Conservation (phyloP, 31 red algal species). For the Porphyra umbilicalis region DNA sequence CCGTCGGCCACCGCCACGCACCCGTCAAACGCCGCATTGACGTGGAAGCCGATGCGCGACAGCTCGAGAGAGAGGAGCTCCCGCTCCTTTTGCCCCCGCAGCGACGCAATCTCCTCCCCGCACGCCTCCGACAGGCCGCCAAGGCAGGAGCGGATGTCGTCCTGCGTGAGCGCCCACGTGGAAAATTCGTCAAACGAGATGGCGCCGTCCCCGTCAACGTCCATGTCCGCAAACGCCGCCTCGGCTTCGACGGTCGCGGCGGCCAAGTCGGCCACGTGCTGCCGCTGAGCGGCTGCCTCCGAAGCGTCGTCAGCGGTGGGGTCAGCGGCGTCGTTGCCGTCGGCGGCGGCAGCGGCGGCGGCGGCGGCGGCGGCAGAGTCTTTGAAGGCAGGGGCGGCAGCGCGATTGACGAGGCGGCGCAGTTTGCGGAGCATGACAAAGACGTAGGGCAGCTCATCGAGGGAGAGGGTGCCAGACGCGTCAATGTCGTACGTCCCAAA, state of each 20-base stretch:
- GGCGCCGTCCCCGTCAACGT: conserved; percentile 33
- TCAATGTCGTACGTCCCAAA: conserved; percentile 87
- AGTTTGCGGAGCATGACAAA: conserved; percentile 43
- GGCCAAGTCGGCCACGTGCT: conserved; percentile 13
- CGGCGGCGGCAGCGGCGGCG: conserved; percentile 18
- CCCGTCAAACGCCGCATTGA: conserved; percentile 28
- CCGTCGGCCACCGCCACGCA: not conserved
- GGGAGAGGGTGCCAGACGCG: conserved; percentile 37
- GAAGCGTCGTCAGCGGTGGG: too few species aligned
- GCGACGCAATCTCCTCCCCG: conserved; percentile 39
- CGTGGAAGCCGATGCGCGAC: conserved; percentile 34
- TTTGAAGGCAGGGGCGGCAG: conserved; percentile 3
- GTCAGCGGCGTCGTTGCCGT: conserved; percentile 4
- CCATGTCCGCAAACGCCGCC: conserved; percentile 20
- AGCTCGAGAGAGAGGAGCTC: conserved; percentile 69
- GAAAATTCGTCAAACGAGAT: conserved; percentile 77
- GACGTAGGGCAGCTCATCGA: conserved; percentile 53
- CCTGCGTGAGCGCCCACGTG: conserved; percentile 12
- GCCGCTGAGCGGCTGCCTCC: not conserved
- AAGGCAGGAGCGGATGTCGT: conserved; percentile 52
- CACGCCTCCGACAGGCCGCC: conserved; percentile 39
- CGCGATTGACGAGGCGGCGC: conserved; percentile 1
- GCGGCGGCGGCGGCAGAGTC: conserved; percentile 38
- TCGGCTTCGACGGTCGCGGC: conserved; percentile 2
- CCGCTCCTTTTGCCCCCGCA: conserved; percentile 60